Base-by-base conservation (phyloP, 306 rosid genomes). In the Cicer bijugum region DNA sequence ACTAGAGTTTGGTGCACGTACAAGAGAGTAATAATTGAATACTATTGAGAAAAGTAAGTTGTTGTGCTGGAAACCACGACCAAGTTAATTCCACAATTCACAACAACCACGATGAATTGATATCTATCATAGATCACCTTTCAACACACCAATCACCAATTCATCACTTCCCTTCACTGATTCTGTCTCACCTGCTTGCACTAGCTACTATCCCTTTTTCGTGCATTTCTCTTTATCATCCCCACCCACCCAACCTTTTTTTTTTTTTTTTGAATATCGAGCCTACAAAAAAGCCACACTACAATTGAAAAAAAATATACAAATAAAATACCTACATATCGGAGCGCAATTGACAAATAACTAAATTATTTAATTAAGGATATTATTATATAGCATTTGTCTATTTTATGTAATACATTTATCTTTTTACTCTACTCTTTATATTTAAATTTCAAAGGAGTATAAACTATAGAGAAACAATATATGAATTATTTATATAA, bases 101-200 rank as follows among this genome's bases (percentile, higher is more conserved):
- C 73, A 70, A 74, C 64, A 67, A 81, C 81, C 45, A 64, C 80
- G 12, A 57, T 50, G 56, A 50, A 50, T 14, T 50, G 50, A 65
- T 71, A 62, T 70, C 77, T 62, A 62, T 72, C 67, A 14, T 50
- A 28, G 33, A 28, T 79, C 12, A 65, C 23, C 63, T 58, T 39
- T 57, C 52, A 74, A 58, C 44, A 63, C 76, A 50, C 60, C 70
- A 77, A 58, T 58, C 10, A 58, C 65, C 16, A 33, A 59, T 59
- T 53, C 39, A 20, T 44, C 40, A 52, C 69, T 59, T 33, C 8
- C 77, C 9, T 16, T 23, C 78, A 59, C 69, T 82, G 69, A 73
- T 76, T 61, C 63, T 69, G 78, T 74, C 90, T 62, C 71, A 75
- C 83, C 83, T 50, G 68, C 82, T 75, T n/a, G 59, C 83, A 79